These are phyloP conservation scores for Physcia stellaris DNA, from an alignment of 495 filamentous ascomycete species.

Conservation along the genomic window DNA sequence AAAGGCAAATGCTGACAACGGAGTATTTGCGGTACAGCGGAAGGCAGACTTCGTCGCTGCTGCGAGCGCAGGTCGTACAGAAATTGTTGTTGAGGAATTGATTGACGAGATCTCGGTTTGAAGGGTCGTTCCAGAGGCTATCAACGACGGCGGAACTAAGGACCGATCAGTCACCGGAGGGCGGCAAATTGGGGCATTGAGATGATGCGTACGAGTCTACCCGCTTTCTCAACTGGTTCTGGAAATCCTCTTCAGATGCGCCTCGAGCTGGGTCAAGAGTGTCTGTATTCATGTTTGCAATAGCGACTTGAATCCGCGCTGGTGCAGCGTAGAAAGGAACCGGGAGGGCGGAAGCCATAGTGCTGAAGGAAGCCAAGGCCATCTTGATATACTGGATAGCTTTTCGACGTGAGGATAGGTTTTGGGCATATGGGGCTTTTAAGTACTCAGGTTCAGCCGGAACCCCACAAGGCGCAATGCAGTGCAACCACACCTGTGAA, in stretches of 20 bases:
- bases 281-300: conserved; percentile 2
- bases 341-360: conserved; percentile 8
- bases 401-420: not conserved
- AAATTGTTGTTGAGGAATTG: conserved; percentile 3
- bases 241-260: not conserved
- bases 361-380: not conserved
- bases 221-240: not conserved
- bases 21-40: conserved; percentile 2
- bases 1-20: not conserved
- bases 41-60: conserved; percentile 1
- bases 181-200: not conserved
- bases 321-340: not conserved
- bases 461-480: not conserved
- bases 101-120: conserved; percentile 1
- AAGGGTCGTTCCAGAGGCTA: not conserved
- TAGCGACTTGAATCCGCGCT: not conserved
- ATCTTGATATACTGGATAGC: not conserved
- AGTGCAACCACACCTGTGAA: conserved; percentile 1
- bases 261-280: conserved; percentile 1
- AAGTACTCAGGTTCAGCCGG: not conserved
- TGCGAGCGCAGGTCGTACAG: not conserved
- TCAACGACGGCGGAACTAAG: not conserved
- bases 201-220: not conserved
- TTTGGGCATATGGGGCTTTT: not conserved
- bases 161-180: not conserved